phyloP scores from a whole-genome alignment of 2,329 filamentous ascomycete genomes.

The Hypoxylon sp. region DNA sequence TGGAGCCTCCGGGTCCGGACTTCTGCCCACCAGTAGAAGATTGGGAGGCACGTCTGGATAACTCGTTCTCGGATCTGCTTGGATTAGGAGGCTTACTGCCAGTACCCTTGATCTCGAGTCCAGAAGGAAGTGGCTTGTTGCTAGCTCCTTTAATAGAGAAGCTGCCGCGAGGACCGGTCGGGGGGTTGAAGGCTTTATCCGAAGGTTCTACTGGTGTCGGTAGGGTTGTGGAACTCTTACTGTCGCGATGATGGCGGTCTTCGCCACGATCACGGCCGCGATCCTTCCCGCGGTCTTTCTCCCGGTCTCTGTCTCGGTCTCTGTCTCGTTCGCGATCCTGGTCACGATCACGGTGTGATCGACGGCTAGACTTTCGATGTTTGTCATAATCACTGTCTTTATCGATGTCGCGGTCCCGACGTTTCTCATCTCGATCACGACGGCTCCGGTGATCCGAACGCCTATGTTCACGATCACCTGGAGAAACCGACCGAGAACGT shows the following conservation, averaged over 20 bases:
- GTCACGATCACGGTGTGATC: constrained; percentile 58
- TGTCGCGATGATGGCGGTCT: constrained; percentile 54
- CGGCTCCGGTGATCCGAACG: constrained; percentile 63
- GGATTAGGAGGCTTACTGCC: constrained; percentile 48
- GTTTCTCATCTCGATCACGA: constrained; percentile 58
- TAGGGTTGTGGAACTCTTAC: constrained; percentile 55
- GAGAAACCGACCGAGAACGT: constrained; percentile 76
- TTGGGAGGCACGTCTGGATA: constrained; percentile 57
- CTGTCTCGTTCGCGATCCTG: constrained; percentile 60
- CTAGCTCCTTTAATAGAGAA: constrained; percentile 52
- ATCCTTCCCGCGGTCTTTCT: constrained; percentile 56
- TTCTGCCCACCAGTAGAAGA: constrained; percentile 51
- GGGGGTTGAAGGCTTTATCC: constrained; percentile 60
- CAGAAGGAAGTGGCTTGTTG: constrained; percentile 43
- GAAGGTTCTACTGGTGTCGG: constrained; percentile 54
- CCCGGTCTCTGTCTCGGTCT: constrained; percentile 55
- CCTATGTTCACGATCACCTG: constrained; percentile 65
- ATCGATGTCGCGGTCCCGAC: constrained; percentile 53
- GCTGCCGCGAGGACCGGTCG: constrained; percentile 58
- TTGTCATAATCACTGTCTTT: constrained; percentile 56
- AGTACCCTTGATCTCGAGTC: constrained; percentile 59
- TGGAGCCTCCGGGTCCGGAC: constrained; percentile 33
- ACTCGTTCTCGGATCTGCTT: constrained; percentile 51
- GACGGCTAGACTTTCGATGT: constrained; percentile 58
- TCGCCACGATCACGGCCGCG: constrained; percentile 57